These are phyloP conservation scores for Solanum sparsipilum DNA, from an alignment of 257 asterid genomes.

Conservation along the genomic window DNA sequence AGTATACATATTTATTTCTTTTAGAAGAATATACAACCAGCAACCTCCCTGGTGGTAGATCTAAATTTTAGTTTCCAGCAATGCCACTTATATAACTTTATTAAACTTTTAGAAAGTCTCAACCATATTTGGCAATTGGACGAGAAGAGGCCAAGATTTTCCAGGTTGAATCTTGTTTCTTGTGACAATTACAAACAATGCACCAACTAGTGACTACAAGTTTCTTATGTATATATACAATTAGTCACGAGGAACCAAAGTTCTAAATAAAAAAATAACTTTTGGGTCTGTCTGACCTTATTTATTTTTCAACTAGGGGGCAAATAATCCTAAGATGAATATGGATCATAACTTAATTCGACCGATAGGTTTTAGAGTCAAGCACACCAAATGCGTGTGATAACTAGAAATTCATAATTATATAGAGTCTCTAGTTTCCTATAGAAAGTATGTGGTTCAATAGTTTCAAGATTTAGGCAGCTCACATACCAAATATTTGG, in stretches of 20 bases:
- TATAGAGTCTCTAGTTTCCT: background rate
- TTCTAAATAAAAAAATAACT: background rate
- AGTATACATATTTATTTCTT: background rate
- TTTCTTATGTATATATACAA: background rate
- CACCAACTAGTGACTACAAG: background rate
- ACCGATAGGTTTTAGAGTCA: background rate
- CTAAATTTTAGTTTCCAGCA: background rate
- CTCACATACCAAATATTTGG: background rate
- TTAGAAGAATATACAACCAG: background rate
- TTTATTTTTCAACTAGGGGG: background rate
- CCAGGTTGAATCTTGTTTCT: background rate
- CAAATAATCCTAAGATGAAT: background rate
- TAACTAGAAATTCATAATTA: background rate
- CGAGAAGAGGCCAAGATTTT: background rate
- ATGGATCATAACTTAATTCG: background rate
- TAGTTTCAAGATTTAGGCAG: background rate
- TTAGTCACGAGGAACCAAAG: background rate
- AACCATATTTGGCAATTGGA: background rate
- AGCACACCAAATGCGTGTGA: background rate
- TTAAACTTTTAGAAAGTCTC: background rate
- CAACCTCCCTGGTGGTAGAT: background rate
- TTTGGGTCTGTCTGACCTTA: background rate
- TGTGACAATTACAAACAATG: background rate
- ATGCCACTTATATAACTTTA: background rate
- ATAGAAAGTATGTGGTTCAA: background rate